A percentile compares a stretch with the other conserved stretches of the same genome.
Conservation (phyloP, 2,329 filamentous ascomycete species). For the Didymosphaeria variabile region DNA sequence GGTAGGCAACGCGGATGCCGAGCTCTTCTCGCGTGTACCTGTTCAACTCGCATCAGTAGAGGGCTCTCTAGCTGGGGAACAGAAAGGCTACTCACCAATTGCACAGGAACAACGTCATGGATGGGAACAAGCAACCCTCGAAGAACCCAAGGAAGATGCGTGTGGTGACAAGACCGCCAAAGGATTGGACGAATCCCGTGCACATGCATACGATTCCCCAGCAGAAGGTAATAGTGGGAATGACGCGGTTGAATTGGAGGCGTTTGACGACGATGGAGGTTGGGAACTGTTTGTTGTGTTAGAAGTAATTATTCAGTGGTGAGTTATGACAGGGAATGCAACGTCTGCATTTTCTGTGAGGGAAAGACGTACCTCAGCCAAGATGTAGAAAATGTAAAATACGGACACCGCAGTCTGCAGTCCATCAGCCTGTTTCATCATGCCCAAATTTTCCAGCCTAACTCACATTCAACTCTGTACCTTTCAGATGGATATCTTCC, state of each 20-base stretch:
- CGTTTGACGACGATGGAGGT: constrained; percentile 45
- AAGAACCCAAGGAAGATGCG: constrained; percentile 41
- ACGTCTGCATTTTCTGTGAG: too few species aligned
- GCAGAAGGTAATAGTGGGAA: constrained; percentile 37
- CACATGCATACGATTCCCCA: constrained; percentile 40
- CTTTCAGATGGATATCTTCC: constrained; percentile 36
- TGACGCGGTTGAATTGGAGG: constrained; percentile 46
- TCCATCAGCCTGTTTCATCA: neutral
- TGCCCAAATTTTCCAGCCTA: neutral
- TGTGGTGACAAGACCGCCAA: constrained; percentile 30
- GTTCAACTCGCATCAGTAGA: constrained; percentile 7
- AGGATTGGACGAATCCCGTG: constrained; percentile 35
- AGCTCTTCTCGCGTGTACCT: constrained; percentile 45
- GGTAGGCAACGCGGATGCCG: constrained; percentile 39
- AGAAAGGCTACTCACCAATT: neutral
- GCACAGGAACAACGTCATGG: constrained; percentile 31
- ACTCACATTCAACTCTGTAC: constrained; percentile 38
- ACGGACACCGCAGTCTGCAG: constrained; percentile 44
- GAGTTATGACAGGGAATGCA: too few species aligned
- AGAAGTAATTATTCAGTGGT: neutral
- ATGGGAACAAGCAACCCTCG: constrained; percentile 44
- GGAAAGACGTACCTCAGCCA: constrained; percentile 36
- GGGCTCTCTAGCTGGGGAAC: neutral
- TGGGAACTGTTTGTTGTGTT: constrained; percentile 31
- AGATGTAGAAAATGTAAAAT: constrained; percentile 49